phyloP scores from a whole-genome alignment of 164 flowering plant species.

The Vitis cinerea region DNA sequence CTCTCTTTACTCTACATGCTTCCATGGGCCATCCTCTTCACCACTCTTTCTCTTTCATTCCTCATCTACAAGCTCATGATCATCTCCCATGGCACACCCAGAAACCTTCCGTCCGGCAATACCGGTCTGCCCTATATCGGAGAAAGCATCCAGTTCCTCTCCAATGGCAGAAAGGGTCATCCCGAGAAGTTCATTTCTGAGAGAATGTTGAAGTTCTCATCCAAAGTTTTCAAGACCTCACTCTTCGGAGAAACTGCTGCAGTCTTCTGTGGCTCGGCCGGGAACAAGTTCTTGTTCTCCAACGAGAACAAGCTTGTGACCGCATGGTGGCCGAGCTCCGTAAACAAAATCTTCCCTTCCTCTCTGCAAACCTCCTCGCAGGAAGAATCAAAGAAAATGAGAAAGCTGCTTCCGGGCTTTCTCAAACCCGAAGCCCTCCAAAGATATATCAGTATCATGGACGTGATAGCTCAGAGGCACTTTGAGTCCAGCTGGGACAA shows the following conservation, averaged over 20 bases:
- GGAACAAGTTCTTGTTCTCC: slow-evolving; percentile 29
- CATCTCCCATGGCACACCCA: too few species aligned
- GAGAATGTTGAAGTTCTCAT: slow-evolving; percentile 16
- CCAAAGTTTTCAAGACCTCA: slow-evolving; percentile 26
- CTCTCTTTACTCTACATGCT: too few species aligned
- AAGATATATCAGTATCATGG: slow-evolving; percentile 29
- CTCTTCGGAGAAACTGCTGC: slow-evolving; percentile 19
- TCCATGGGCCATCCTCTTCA: too few species aligned
- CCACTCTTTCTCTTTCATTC: too few species aligned
- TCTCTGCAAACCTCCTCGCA: slow-evolving; percentile 11
- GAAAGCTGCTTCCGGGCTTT: slow-evolving; percentile 21
- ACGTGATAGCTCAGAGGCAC: slow-evolving; percentile 16
- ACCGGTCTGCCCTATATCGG: slow-evolving; percentile 27
- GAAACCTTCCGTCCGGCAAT: slow-evolving; percentile 25
- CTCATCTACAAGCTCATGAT: too few species aligned
- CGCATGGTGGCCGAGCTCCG: slow-evolving; percentile 24
- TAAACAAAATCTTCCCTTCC: slow-evolving; percentile 24
- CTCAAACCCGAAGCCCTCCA: slow-evolving; percentile 29
- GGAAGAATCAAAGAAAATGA: slow-evolving; percentile 24
- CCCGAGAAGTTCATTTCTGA: slow-evolving; percentile 33
- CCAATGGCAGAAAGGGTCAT: slow-evolving; percentile 21
- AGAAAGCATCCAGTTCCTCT: slow-evolving; percentile 26
- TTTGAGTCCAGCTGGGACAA: slow-evolving; percentile 19
- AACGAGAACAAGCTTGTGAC: slow-evolving; percentile 26
- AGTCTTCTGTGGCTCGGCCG: slow-evolving; percentile 17